phyloP scores from a whole-genome alignment of 2,329 filamentous ascomycete genomes.

The Diaporthe aspalathi region DNA sequence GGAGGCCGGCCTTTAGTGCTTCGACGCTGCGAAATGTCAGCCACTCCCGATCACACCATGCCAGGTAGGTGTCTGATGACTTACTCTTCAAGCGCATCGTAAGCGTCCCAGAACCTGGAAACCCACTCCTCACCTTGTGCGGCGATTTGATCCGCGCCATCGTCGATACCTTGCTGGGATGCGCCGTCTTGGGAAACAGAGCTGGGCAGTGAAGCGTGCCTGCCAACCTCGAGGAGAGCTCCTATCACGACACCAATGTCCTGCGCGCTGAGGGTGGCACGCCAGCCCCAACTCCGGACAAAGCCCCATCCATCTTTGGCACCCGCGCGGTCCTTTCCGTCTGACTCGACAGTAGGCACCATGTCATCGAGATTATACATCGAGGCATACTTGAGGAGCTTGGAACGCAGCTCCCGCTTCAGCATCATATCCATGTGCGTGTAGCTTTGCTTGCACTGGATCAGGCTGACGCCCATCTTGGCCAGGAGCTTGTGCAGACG shows the following conservation, averaged over 20 bases:
- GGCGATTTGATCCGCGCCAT: constrained; percentile 60
- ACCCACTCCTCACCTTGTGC: constrained; percentile 73
- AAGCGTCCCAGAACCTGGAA: constrained; percentile 76
- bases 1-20: constrained; percentile 78
- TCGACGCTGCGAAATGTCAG: constrained; percentile 71
- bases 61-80: constrained; percentile 50
- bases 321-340: constrained; percentile 75
- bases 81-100: constrained; percentile 77
- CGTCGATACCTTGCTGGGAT: constrained; percentile 55
- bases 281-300: constrained; percentile 97
- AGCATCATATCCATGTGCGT: constrained; percentile 99
- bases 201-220: constrained; percentile 55
- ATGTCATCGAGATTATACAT: constrained; percentile 95
- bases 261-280: constrained; percentile 90
- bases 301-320: constrained; percentile 96
- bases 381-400: constrained; percentile 90
- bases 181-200: constrained; percentile 47
- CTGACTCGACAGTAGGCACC: constrained; percentile 81
- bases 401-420: constrained; percentile 85
- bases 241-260: constrained; percentile 95
- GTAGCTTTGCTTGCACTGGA: constrained; percentile 94
- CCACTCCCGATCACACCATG: constrained; percentile 55
- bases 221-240: constrained; percentile 92
- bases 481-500: constrained; percentile 92
- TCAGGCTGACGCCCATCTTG: constrained; percentile 96